Percentiles rank a stretch among this genome's conserved stretches.
phyloP scores from a whole-genome alignment of 2,329 filamentous ascomycete species.

The Ascochyta koolunga region DNA sequence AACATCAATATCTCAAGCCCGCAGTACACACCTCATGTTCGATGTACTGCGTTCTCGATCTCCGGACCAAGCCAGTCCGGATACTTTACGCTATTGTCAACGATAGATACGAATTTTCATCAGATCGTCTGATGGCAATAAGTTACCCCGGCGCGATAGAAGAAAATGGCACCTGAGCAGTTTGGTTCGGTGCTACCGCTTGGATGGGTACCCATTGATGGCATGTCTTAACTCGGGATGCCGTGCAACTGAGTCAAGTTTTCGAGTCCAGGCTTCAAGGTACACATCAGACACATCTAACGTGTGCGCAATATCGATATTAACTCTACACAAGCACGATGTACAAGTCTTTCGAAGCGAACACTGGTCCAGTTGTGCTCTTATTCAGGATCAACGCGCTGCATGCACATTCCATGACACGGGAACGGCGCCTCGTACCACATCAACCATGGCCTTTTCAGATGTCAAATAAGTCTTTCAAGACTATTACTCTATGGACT shows the following conservation, averaged over 20 bases:
- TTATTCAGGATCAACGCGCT: background rate
- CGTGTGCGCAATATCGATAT: too few species aligned
- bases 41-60: background rate
- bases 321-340: too few species aligned
- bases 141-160: background rate
- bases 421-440: background rate
- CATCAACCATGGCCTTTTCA: background rate
- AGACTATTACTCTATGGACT: background rate
- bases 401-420: background rate
- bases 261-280: background rate
- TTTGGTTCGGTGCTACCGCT: background rate
- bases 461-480: background rate
- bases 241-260: background rate
- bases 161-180: background rate
- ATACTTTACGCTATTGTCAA: background rate
- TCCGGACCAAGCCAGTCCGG: background rate
- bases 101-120: background rate
- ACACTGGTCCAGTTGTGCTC: background rate
- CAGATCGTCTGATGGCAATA: background rate
- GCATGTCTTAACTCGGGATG: background rate
- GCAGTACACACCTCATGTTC: background rate
- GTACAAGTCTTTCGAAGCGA: background rate
- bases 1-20: conserved; percentile 3
- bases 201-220: background rate
- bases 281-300: too few species aligned